These are phyloP conservation scores for Ustulina deusta DNA, from an alignment of 2,329 filamentous ascomycete species.

Conservation along the genomic window DNA sequence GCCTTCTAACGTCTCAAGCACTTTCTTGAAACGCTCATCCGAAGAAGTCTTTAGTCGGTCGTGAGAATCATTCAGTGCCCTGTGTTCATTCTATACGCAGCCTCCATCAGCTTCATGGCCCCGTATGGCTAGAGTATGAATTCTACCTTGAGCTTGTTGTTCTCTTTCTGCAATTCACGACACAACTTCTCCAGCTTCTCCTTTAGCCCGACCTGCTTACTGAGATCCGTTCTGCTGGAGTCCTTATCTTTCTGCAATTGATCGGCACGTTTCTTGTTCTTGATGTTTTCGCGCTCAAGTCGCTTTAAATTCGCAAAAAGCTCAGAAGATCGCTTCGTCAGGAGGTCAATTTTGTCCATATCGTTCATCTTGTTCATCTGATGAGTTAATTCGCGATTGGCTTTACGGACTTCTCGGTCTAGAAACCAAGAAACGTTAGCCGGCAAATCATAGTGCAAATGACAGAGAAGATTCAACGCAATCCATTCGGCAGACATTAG, in stretches of 20 bases:
- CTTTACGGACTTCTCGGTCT: constrained; percentile 67
- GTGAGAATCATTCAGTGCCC: constrained; percentile 87
- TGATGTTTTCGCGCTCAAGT: constrained; percentile 91
- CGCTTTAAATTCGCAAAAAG: constrained; percentile 95
- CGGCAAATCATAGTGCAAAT: not conserved
- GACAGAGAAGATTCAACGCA: constrained; percentile 8
- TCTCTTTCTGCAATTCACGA: constrained; percentile 93
- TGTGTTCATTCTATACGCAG: constrained; percentile 81
- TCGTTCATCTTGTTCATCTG: constrained; percentile 93
- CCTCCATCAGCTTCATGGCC: constrained; percentile 38
- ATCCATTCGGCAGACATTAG: not conserved
- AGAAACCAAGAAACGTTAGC: constrained; percentile 24
- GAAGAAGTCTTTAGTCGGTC: constrained; percentile 84
- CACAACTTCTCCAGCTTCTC: constrained; percentile 98
- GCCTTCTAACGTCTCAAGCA: constrained; percentile 87
- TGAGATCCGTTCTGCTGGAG: constrained; percentile 85
- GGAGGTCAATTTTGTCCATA: constrained; percentile 88
- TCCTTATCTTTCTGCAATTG: constrained; percentile 97
- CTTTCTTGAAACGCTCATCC: constrained; percentile 83
- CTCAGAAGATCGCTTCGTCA: constrained; percentile 92
- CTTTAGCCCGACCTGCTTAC: constrained; percentile 89
- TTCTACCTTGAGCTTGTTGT: constrained; percentile 94
- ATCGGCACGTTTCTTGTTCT: constrained; percentile 95
- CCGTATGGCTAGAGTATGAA: constrained; percentile 33
- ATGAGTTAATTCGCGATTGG: constrained; percentile 88